Base-by-base conservation (phyloP, 1,284 basidiomycete genomes). In the Heterobasidion irregulare region DNA sequence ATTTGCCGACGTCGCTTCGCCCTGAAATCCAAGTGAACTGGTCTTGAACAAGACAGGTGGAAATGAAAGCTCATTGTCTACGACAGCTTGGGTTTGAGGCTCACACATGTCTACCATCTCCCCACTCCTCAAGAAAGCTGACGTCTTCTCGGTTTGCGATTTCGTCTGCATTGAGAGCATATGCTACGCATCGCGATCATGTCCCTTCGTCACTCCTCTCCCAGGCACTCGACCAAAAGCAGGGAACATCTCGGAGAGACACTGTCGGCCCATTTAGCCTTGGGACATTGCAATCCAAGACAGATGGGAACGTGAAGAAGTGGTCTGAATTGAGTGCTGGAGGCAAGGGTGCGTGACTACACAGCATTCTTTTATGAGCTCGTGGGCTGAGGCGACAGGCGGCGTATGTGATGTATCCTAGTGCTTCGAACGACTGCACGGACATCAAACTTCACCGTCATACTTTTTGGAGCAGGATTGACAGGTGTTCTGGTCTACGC, bases 401-500 rank as follows among this genome's bases (percentile, higher is more conserved):
- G 18, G 34, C 16, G 5, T 13, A 41, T 46, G 50, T 10, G 15
- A 10, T 8, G 47, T 18, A 43, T 54, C 47, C 15, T 43, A 92
- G 92, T 90, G n/a, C 74, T 82, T 47, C 82, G 92, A 35, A 86
- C 89, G 43, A 89, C 90, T 0, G 85, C 83, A 53, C 82, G 86
- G 61, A 90, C 89, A 38, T 83, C 89, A 7, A 95, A 94, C 64
- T 68, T 95, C 13, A 78, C 83, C 7, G 88, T 97, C 52, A 93
- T 97, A 59, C 64, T 94, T 6, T 70, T 93, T 48, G 92, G 92
- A 36, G 92, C 89, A 19, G 88, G 84, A 35, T 76, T 92, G 36
- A 92, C 91, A 47, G 83, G 84, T 8, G 75, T 95, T 50, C 78
- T 95, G 41, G 74, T 88, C n/a, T 93, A 95, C 63, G 87, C 91